A percentile compares a stretch with the other conserved stretches of the same genome.
Conservation (phyloP, 495 filamentous ascomycete species). For the Tuber borchii region DNA sequence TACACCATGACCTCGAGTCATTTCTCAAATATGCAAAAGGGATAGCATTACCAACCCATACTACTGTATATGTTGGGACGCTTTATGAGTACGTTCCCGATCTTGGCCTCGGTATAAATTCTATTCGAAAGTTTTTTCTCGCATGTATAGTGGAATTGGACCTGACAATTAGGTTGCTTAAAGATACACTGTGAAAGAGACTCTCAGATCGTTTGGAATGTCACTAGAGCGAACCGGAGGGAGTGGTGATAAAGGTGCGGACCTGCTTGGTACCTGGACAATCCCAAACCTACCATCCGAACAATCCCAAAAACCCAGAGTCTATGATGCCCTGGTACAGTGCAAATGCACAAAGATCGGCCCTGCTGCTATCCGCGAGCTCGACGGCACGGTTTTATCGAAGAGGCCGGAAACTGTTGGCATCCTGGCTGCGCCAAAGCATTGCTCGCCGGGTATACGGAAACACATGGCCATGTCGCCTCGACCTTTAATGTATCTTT, state of each 20-base stretch:
- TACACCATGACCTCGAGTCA: conserved; percentile 61
- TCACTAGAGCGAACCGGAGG: conserved; percentile 66
- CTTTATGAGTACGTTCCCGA: conserved; percentile 48
- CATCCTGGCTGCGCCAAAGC: conserved; percentile 29
- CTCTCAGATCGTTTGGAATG: conserved; percentile 60
- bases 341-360: conserved; percentile 62
- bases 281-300: conserved; percentile 48
- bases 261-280: conserved; percentile 76
- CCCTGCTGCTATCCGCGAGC: conserved; percentile 68
- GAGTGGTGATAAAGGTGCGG: conserved; percentile 69
- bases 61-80: conserved; percentile 59
- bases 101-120: conserved; percentile 8
- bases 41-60: conserved; percentile 48
- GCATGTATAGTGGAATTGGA: neutral
- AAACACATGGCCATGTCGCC: conserved; percentile 27
- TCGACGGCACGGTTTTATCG: conserved; percentile 71
- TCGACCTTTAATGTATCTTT: conserved; percentile 31
- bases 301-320: conserved; percentile 7
- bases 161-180: conserved; percentile 44
- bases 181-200: conserved; percentile 66
- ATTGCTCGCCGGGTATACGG: conserved; percentile 30
- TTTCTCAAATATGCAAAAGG: conserved; percentile 66
- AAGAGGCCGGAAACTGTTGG: conserved; percentile 54
- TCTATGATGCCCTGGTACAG: conserved; percentile 63
- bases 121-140: neutral